phyloP scores from a whole-genome alignment of 2,329 filamentous ascomycete species.

The Calycina herbarum region DNA sequence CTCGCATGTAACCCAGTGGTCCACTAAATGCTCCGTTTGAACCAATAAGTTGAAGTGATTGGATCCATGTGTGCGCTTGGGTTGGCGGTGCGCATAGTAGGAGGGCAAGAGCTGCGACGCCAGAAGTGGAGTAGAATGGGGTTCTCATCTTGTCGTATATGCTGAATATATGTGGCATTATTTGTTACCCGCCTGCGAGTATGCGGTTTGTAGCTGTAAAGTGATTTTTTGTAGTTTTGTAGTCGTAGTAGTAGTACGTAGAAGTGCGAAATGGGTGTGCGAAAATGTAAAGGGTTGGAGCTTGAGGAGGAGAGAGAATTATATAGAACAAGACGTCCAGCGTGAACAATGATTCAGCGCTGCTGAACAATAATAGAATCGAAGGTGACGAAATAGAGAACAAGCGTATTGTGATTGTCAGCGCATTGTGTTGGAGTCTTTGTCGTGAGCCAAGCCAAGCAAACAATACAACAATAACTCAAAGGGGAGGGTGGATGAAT shows the following conservation, averaged over 20 bases:
- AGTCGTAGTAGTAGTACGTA: constrained; percentile 1
- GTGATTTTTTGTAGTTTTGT: background rate
- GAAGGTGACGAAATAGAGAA: constrained; percentile 20
- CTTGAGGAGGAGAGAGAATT: background rate
- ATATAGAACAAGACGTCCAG: constrained; percentile 16
- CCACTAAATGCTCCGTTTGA: constrained; percentile 73
- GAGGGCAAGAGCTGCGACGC: constrained; percentile 24
- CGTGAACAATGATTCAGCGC: constrained; percentile 25
- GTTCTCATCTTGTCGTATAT: constrained; percentile 23
- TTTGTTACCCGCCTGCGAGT: constrained; percentile 25
- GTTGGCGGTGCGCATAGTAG: constrained; percentile 21
- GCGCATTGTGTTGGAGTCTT: constrained; percentile 1
- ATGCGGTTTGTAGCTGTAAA: constrained; percentile 6
- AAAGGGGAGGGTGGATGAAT: constrained; percentile 11
- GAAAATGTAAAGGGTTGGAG: constrained; percentile 11
- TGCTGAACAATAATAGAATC: constrained; percentile 18
- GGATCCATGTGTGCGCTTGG: constrained; percentile 77
- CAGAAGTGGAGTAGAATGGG: constrained; percentile 13
- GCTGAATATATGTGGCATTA: constrained; percentile 10
- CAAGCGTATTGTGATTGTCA: constrained; percentile 25
- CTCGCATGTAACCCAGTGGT: constrained; percentile 71
- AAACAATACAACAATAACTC: constrained; percentile 16
- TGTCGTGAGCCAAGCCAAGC: background rate
- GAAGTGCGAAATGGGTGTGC: background rate
- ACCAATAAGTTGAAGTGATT: constrained; percentile 70